Conservation (phyloP, 2,329 filamentous ascomycete species). For the Botryotinia globosa region DNA sequence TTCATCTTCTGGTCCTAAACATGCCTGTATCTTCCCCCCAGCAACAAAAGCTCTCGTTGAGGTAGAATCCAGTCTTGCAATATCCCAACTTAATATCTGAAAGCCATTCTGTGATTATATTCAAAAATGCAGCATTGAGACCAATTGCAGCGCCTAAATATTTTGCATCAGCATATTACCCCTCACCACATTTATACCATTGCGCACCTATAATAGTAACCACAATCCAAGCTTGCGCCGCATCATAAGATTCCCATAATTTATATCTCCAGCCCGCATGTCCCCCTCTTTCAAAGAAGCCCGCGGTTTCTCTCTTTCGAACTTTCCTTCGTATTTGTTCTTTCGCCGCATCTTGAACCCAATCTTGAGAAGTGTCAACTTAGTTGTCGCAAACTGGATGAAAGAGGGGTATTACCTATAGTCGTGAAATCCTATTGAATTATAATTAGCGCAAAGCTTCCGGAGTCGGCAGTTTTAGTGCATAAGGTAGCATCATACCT, state of each 20-base stretch:
- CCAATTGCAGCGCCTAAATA: conserved; percentile 74
- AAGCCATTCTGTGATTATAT: conserved; percentile 96
- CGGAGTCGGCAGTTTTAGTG: neutral
- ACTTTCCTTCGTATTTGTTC: conserved; percentile 81
- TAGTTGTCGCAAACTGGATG: conserved; percentile 23
- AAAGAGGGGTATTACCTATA: conserved; percentile 55
- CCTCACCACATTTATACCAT: neutral
- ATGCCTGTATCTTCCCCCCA: conserved; percentile 87
- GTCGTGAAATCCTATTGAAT: conserved; percentile 79
- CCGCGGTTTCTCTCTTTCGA: conserved; percentile 67
- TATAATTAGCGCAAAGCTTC: conserved; percentile 19
- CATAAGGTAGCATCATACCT: conserved; percentile 48
- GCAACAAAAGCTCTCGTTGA: conserved; percentile 97
- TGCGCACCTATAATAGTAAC: conserved; percentile 73
- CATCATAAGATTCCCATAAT: conserved; percentile 85
- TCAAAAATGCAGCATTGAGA: conserved; percentile 86
- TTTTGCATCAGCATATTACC: conserved; percentile 22
- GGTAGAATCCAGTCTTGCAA: conserved; percentile 91
- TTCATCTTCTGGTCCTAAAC: conserved; percentile 23
- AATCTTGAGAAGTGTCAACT: conserved; percentile 59
- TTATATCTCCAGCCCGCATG: conserved; percentile 75
- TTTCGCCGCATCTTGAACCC: conserved; percentile 94
- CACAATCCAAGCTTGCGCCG: conserved; percentile 96
- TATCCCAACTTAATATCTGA: conserved; percentile 95
- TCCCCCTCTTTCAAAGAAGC: conserved; percentile 65